Conservation (phyloP, 257 asterid species). For the Schizonepeta tenuifolia region DNA sequence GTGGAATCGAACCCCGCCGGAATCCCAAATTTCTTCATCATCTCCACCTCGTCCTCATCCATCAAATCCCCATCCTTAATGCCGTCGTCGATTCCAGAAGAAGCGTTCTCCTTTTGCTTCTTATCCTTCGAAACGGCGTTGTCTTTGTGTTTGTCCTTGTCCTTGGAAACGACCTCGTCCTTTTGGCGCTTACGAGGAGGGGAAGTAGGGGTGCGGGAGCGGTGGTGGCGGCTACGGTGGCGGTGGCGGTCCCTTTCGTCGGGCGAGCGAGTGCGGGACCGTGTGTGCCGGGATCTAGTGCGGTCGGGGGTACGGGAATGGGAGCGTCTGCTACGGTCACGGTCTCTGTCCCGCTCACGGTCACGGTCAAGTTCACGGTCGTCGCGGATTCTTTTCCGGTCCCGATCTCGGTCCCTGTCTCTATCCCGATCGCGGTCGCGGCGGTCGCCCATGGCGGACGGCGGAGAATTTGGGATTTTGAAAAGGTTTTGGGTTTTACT, state of each 20-base stretch:
- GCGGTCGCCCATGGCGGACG: slow-evolving; percentile 63
- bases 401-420: slow-evolving; percentile 58
- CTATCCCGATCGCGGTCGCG: slow-evolving; percentile 60
- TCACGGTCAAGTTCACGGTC: slow-evolving; percentile 47
- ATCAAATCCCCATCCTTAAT: slow-evolving; percentile 46
- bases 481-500: slow-evolving; percentile 32
- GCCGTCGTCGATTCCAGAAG: slow-evolving; percentile 39
- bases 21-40: slow-evolving; percentile 94
- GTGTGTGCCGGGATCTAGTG: slow-evolving; percentile 62
- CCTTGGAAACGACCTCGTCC: slow-evolving; percentile 57
- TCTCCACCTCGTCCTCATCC: slow-evolving; percentile 90
- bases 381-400: slow-evolving; percentile 50
- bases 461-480: slow-evolving; percentile 1
- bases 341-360: slow-evolving; percentile 43
- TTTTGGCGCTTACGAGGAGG: slow-evolving; percentile 81
- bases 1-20: slow-evolving; percentile 94
- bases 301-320: slow-evolving; percentile 89
- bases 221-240: slow-evolving; percentile 55
- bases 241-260: slow-evolving; percentile 71
- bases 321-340: slow-evolving; percentile 63
- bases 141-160: slow-evolving; percentile 52
- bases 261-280: slow-evolving; percentile 86
- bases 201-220: slow-evolving; percentile 55
- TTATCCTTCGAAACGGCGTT: slow-evolving; percentile 47
- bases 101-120: slow-evolving; percentile 53